Conservation (phyloP, 306 rosid genomes). For the Trichosanthes cucumerina region DNA sequence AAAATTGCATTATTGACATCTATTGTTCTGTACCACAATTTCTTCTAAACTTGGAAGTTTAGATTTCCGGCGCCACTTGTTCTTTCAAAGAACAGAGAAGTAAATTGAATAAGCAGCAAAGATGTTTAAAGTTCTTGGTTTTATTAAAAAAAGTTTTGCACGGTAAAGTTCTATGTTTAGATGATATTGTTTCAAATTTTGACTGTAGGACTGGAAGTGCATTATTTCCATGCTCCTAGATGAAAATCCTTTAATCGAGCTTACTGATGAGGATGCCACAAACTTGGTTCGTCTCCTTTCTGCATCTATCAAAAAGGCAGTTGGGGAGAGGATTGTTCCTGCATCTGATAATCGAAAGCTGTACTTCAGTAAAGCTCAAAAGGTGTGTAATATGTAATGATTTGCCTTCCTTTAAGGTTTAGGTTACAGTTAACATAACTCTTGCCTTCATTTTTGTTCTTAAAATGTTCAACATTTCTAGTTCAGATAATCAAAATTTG, state of each 20-base stretch:
- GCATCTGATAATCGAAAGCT: conserved; percentile 75
- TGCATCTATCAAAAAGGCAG: conserved; percentile 89
- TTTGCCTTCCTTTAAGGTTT: conserved; percentile 7
- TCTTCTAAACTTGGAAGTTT: background rate
- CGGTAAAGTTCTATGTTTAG: conserved; percentile 14
- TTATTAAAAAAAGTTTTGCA: background rate
- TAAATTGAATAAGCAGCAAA: background rate
- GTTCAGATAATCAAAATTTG: background rate
- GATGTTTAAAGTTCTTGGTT: background rate
- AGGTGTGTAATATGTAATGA: conserved; percentile 35
- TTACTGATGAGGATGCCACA: conserved; percentile 80
- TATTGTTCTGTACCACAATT: background rate
- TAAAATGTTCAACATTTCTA: background rate
- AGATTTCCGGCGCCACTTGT: background rate
- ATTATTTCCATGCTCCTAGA: conserved; percentile 79
- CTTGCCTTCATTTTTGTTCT: background rate
- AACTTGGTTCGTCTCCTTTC: conserved; percentile 89
- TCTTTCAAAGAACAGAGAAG: background rate
- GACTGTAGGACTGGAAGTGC: conserved; percentile 93
- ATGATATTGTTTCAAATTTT: conserved; percentile 16
- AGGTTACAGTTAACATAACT: background rate
- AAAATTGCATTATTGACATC: background rate
- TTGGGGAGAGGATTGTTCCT: conserved; percentile 93
- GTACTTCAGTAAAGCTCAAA: conserved; percentile 78
- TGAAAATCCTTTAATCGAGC: conserved; percentile 60